Evolutionary conservation across 352 stramenopile genomes (phyloP).

Genomic region (Lagenidium giganteum): DNA sequence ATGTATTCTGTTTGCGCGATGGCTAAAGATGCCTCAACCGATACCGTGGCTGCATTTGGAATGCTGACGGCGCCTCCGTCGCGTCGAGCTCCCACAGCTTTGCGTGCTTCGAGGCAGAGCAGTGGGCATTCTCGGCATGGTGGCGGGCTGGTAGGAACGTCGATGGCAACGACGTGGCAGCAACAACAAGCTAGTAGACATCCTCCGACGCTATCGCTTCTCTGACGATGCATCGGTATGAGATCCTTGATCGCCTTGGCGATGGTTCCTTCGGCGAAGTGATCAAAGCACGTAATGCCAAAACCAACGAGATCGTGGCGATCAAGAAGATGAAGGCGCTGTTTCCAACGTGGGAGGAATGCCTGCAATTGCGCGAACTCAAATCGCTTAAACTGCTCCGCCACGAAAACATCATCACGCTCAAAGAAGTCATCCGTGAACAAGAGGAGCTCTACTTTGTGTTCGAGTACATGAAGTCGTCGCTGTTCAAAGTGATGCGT

Average conservation of each 20-base stretch:
- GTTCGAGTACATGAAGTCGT: slow-evolving; percentile 86
- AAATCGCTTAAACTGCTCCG: slow-evolving; percentile 68
- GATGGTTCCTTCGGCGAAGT: slow-evolving; percentile 94
- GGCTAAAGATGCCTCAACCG: too few relatives aligned
- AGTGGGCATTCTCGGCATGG: too few relatives aligned
- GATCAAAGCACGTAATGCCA: slow-evolving; percentile 84
- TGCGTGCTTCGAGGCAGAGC: too few relatives aligned
- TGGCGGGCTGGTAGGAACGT: too few relatives aligned
- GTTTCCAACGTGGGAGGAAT: slow-evolving; percentile 80
- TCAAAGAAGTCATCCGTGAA: slow-evolving; percentile 84
- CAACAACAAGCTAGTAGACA: background rate
- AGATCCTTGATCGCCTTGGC: slow-evolving; percentile 88
- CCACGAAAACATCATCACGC: slow-evolving; percentile 80
- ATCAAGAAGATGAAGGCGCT: slow-evolving; percentile 85
- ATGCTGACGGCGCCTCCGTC: too few relatives aligned
- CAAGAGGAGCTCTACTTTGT: slow-evolving; percentile 87
- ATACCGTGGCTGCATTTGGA: too few relatives aligned
- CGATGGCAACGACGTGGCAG: background rate
- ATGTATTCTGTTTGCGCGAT: too few relatives aligned
- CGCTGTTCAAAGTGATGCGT: slow-evolving; percentile 70
- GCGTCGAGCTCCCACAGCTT: too few relatives aligned
- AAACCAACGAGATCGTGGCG: slow-evolving; percentile 87
- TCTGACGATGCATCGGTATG: slow-evolving; percentile 84
- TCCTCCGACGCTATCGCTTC: background rate
- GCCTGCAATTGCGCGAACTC: slow-evolving; percentile 76